phyloP scores from a whole-genome alignment of 331 rosid genomes.

The Pyracantha coccinea region DNA sequence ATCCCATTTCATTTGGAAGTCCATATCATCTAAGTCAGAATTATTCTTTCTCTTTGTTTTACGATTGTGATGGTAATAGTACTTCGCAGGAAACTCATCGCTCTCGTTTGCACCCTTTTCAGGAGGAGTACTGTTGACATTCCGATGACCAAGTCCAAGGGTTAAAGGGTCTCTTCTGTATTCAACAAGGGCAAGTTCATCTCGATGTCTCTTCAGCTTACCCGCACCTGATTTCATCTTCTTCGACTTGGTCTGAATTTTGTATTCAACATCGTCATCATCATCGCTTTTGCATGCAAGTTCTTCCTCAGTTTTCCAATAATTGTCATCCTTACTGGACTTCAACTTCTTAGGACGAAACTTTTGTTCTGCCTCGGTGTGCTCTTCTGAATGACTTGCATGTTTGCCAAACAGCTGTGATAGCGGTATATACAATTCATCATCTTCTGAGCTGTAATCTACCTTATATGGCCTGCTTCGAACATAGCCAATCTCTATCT shows the following conservation, averaged over 20 bases:
- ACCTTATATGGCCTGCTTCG: constrained; percentile 46
- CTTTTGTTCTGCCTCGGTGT: constrained; percentile 9
- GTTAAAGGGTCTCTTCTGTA: constrained; percentile 24
- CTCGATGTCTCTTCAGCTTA: constrained; percentile 16
- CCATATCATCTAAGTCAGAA: constrained; percentile 40
- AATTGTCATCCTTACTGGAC: constrained; percentile 12
- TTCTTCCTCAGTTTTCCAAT: background rate
- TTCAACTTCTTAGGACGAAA: constrained; percentile 2
- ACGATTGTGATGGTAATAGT: constrained; percentile 18
- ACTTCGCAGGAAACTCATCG: constrained; percentile 25
- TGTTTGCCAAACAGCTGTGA: constrained; percentile 30
- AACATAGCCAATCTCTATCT: constrained; percentile 50
- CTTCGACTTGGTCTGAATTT: background rate
- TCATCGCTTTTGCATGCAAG: background rate
- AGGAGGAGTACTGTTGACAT: constrained; percentile 6
- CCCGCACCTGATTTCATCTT: constrained; percentile 17
- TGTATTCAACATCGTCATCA: background rate
- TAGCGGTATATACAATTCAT: constrained; percentile 50
- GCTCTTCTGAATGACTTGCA: constrained; percentile 12
- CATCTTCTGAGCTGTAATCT: constrained; percentile 28
- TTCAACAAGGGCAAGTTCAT: constrained; percentile 51
- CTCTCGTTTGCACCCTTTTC: constrained; percentile 22
- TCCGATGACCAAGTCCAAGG: constrained; percentile 20
- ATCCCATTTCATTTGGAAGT: constrained; percentile 46
- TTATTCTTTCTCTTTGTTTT: constrained; percentile 32